Evolutionary conservation across 345 rosid species (phyloP), one percentile per base, ranked within the genome.

Genomic region (Physaria fendleri): DNA sequence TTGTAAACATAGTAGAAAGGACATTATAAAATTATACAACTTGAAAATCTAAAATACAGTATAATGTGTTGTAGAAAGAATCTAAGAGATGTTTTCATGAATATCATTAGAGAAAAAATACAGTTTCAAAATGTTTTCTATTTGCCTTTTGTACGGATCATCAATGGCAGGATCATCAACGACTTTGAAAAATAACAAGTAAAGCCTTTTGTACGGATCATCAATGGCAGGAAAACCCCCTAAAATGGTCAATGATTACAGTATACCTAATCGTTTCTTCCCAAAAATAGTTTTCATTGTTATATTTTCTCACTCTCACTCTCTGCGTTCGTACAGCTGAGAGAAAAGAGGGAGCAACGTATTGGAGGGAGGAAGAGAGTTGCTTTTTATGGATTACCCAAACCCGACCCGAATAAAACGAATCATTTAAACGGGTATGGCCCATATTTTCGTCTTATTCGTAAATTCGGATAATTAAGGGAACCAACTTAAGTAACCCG

Each of bases 1-100:
- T 39, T 66, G 65, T 39, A 49, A 40, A 48, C 20, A 28, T 16
- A 40, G 44, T n/a, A 50, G 49, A n/a, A n/a, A 39, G 23, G 33
- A 48, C 71, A 58, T 11, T 8, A 55, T 10, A 27, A 21, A 17
- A 24, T 44, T 10, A 54, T 41, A 44, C 20, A 33, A 12, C 13
- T 30, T 16, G n/a, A n/a, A n/a, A n/a, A n/a, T n/a, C n/a, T n/a
- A n/a, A n/a, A n/a, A n/a, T n/a, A n/a, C n/a, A n/a, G n/a, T n/a
- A n/a, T n/a, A n/a, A n/a, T n/a, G n/a, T n/a, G n/a, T n/a, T n/a
- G n/a, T n/a, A n/a, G n/a, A n/a, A n/a, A n/a, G n/a, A n/a, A n/a
- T n/a, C n/a, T n/a, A n/a, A n/a, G n/a, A n/a, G n/a, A n/a, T n/a
- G n/a, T n/a, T n/a, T n/a, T n/a, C n/a, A n/a, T n/a, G n/a, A n/a